These are phyloP conservation scores for Suillus ampliporus DNA, from an alignment of 768 basidiomycete species.

Conservation along the genomic window DNA sequence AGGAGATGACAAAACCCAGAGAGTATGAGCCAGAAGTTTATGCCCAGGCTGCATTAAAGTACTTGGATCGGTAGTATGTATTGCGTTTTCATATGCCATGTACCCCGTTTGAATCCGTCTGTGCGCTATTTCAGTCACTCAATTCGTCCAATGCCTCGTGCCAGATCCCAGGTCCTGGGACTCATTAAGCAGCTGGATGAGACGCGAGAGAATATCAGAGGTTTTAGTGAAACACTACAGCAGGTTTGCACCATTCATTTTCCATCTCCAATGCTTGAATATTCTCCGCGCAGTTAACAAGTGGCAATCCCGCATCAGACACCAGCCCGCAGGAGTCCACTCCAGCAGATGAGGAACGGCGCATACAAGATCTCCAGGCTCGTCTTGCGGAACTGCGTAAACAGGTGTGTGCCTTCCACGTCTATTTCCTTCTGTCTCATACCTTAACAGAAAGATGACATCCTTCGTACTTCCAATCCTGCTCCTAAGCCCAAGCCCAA, in stretches of 20 bases:
- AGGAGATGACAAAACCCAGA: slow-evolving; percentile 37
- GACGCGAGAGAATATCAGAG: slow-evolving; percentile 42
- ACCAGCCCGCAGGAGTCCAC: slow-evolving; percentile 33
- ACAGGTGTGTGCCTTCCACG: slow-evolving; percentile 38
- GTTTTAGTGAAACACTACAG: slow-evolving; percentile 42
- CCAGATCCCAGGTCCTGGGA: slow-evolving; percentile 44
- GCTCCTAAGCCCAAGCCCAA: slow-evolving; percentile 22
- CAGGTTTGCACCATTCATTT: slow-evolving; percentile 33
- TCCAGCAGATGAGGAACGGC: slow-evolving; percentile 46
- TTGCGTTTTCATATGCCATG: background rate
- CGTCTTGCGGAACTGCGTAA: slow-evolving; percentile 47
- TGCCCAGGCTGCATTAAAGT: slow-evolving; percentile 75
- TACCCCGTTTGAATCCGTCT: slow-evolving; percentile 24
- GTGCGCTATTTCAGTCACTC: slow-evolving; percentile 46
- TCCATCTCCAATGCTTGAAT: background rate
- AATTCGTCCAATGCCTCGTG: slow-evolving; percentile 55
- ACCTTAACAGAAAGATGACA: slow-evolving; percentile 31
- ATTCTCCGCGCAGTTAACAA: slow-evolving; percentile 12
- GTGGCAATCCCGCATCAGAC: slow-evolving; percentile 24
- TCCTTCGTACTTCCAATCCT: slow-evolving; percentile 30
- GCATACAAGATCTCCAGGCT: slow-evolving; percentile 48
- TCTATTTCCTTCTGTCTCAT: slow-evolving; percentile 1
- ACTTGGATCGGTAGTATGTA: slow-evolving; percentile 77
- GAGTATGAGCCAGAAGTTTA: slow-evolving; percentile 78
- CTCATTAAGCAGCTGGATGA: slow-evolving; percentile 47